phyloP scores from a whole-genome alignment of 768 basidiomycete genomes.

The Melanogaster broomeanus region DNA sequence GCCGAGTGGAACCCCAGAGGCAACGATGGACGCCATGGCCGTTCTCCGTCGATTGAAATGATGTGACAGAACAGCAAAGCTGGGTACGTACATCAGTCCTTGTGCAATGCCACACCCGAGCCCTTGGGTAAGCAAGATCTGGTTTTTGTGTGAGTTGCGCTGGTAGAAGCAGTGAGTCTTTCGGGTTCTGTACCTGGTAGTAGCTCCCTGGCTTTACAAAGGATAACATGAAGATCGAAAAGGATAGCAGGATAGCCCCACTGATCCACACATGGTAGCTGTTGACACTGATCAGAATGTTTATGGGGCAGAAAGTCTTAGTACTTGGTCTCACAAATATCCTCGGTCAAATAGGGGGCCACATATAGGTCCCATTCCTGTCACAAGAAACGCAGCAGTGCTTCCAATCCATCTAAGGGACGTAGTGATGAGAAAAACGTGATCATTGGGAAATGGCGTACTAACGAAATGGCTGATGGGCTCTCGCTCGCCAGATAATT shows the following conservation, averaged over 20 bases:
- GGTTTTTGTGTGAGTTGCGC: not conserved
- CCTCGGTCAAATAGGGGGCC: constrained; percentile 55
- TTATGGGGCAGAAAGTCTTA: no score
- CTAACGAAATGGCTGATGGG: constrained; percentile 14
- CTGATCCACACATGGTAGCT: constrained; percentile 14
- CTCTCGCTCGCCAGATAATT: constrained; percentile 21
- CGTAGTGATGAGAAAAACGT: no score
- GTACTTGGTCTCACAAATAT: constrained; percentile 38
- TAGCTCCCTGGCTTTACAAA: constrained; percentile 34
- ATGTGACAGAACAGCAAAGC: constrained; percentile 43
- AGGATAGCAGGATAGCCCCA: constrained; percentile 27
- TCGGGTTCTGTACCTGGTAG: constrained; percentile 31
- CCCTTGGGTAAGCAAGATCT: constrained; percentile 49
- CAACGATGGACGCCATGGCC: constrained; percentile 45
- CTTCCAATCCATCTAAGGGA: constrained; percentile 46
- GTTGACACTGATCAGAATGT: no score
- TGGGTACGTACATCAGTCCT: constrained; percentile 48
- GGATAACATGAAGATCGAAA: constrained; percentile 41
- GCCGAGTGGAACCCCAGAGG: constrained; percentile 53
- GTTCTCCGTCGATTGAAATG: constrained; percentile 44
- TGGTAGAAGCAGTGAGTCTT: not conserved
- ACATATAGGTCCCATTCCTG: constrained; percentile 39
- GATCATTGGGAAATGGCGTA: no score
- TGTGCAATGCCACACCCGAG: constrained; percentile 42
- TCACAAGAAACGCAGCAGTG: constrained; percentile 41